phyloP scores from a whole-genome alignment of 768 basidiomycete genomes.

The Polyporus arcularius region DNA sequence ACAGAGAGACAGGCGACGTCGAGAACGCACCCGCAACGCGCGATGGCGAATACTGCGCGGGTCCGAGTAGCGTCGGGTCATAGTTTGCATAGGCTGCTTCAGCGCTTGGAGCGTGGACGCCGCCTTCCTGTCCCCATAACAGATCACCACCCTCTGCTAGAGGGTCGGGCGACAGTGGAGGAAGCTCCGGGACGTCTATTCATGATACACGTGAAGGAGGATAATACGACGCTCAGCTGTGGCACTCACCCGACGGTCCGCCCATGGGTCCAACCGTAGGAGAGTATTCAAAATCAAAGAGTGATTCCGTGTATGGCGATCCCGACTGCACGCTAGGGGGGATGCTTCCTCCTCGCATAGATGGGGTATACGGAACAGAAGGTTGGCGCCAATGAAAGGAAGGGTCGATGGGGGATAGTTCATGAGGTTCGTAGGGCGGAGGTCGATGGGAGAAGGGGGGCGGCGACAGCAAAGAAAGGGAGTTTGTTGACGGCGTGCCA shows the following conservation, averaged over 20 bases:
- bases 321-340: conserved; percentile 9
- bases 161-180: not conserved
- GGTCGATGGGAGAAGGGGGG: not conserved
- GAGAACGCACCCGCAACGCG: too few species aligned
- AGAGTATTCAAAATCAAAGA: conserved; percentile 3
- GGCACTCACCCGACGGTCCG: not conserved
- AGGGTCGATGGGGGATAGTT: not conserved
- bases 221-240: not conserved
- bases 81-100: not conserved
- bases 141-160: not conserved
- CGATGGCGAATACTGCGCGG: too few species aligned
- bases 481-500: not conserved
- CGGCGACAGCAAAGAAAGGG: not conserved
- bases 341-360: conserved; percentile 5
- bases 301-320: conserved; percentile 1
- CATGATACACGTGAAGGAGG: not conserved
- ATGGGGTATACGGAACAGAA: conserved; percentile 1
- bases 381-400: not conserved
- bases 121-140: not conserved
- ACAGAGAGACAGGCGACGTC: too few species aligned
- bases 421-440: not conserved
- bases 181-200: not conserved
- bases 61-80: not conserved
- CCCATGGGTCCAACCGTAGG: not conserved
- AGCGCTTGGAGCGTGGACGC: not conserved